Base-by-base conservation (phyloP, 371 early-diverging fungal species). In the Capillidium rhysosporum region DNA sequence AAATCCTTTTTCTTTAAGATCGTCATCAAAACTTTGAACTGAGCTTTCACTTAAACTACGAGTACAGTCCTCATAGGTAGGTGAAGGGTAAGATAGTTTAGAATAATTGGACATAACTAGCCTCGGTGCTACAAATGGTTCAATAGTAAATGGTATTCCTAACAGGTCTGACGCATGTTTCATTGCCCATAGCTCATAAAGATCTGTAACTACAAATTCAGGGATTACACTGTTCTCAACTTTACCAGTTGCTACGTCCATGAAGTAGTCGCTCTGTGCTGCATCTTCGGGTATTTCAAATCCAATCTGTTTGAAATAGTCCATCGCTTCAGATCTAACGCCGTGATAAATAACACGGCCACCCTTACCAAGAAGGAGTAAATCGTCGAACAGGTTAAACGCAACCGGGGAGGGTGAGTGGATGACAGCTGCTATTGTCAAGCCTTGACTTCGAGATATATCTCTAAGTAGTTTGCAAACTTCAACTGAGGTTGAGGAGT, bases 391-490 rank as follows among this genome's bases (percentile, higher is more conserved):
- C 51, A 69, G 62, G 16, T 63, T 59, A 28, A 77, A 78, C 10
- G 78, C 67, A 43, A 68, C 68, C 14, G 82, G 75, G 10, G 76
- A 75, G 0, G 88, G 86, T 34, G 79, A 80, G 62, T 86, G 86
- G 44, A 86, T 75, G 4, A 84, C 79, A 28, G 80, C 73, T 5
- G 79, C 73, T 8, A 82, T 71, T 12, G 80, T 79, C 44, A 82
- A 59, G 25, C 69, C 68, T 40, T 79, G 75, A 39, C 67, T 61
- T 18, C 61, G 64, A 1, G 80, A 72, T 58, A 83, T 70, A 25
- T 70, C 57, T 52, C 65, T 68, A 12, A 81, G 60, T 40, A 81
- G 62, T 23, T 61, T 59, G 55, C 79, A 73, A 1, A 84, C 79
- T 55, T 84, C 76, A 23, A 69, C 66, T 3, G 84, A 69, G 1